Evolutionary conservation across 1,139 yeast species (phyloP).

Genomic region (Entelexis paramagnoliae): DNA sequence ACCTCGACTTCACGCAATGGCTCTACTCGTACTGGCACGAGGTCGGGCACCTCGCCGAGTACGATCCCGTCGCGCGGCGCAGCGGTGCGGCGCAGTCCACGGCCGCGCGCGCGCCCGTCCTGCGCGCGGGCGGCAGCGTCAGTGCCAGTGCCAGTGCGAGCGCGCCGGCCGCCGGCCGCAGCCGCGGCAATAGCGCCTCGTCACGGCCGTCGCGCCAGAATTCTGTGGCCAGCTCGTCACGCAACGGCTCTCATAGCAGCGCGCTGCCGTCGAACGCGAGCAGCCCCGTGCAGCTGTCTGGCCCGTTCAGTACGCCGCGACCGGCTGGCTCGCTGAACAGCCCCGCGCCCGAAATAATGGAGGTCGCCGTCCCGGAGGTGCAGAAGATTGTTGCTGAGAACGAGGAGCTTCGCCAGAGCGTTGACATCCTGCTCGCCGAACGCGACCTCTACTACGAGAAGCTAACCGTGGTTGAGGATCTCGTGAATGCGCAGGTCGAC

Average conservation of each 20-base stretch:
- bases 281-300: not conserved
- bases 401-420: slow-evolving; percentile 34
- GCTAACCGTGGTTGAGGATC: slow-evolving; percentile 74
- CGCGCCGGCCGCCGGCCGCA: not conserved
- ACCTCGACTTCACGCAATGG: slow-evolving; percentile 91
- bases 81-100: not conserved
- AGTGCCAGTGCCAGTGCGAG: not conserved
- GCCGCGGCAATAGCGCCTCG: not conserved
- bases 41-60: slow-evolving; percentile 53
- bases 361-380: slow-evolving; percentile 3
- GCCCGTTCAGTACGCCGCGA: not conserved
- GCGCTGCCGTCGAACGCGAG: not conserved
- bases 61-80: slow-evolving; percentile 52
- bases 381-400: slow-evolving; percentile 16
- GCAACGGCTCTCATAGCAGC: not conserved
- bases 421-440: slow-evolving; percentile 42
- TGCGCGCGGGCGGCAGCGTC: not conserved
- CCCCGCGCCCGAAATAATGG: slow-evolving; percentile 14
- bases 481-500: slow-evolving; percentile 42
- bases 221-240: not conserved
- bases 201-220: not conserved
- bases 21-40: slow-evolving; percentile 68
- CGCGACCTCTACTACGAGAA: slow-evolving; percentile 86
- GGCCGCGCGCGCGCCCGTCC: not conserved
- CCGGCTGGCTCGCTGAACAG: not conserved